A percentile compares a stretch with the other conserved stretches of the same genome.
Conservation (phyloP, 73 alveolate species). For the Paraurostyla sp. region DNA sequence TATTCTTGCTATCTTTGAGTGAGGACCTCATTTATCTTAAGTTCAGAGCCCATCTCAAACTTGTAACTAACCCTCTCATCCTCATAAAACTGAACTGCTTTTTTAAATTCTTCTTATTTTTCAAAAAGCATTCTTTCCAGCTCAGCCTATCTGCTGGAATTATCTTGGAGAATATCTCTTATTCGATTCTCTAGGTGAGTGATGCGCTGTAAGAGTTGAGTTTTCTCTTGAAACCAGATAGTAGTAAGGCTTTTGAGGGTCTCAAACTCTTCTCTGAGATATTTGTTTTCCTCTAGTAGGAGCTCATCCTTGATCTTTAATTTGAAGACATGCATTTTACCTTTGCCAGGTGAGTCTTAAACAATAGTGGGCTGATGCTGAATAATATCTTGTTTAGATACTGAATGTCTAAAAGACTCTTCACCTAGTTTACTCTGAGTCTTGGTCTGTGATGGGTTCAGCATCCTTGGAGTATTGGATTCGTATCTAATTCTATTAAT, state of each 20-base stretch:
- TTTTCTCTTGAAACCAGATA: conserved; percentile 22
- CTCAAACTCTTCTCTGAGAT: conserved; percentile 17
- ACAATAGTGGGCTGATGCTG: too few relatives aligned
- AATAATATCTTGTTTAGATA: too few relatives aligned
- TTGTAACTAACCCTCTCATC: background rate
- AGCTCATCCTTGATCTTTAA: conserved; percentile 28
- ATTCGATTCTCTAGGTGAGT: background rate
- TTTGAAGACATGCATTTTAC: conserved; percentile 15
- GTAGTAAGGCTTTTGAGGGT: background rate
- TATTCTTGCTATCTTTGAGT: conserved; percentile 20
- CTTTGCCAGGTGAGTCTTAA: too few relatives aligned
- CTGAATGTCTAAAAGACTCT: too few relatives aligned
- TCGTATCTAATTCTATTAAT: too few relatives aligned
- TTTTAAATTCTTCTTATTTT: background rate
- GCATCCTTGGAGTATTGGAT: too few relatives aligned
- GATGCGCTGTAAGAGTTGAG: background rate
- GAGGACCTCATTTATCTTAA: conserved; percentile 30
- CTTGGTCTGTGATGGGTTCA: too few relatives aligned
- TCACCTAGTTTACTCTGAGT: too few relatives aligned
- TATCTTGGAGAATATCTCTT: background rate
- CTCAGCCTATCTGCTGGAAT: background rate
- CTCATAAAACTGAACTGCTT: background rate
- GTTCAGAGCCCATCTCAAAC: conserved; percentile 13
- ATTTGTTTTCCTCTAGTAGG: conserved; percentile 9
- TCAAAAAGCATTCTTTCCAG: background rate